Conservation (phyloP, 164 flowering plant species). For the Hamamelis virginiana region DNA sequence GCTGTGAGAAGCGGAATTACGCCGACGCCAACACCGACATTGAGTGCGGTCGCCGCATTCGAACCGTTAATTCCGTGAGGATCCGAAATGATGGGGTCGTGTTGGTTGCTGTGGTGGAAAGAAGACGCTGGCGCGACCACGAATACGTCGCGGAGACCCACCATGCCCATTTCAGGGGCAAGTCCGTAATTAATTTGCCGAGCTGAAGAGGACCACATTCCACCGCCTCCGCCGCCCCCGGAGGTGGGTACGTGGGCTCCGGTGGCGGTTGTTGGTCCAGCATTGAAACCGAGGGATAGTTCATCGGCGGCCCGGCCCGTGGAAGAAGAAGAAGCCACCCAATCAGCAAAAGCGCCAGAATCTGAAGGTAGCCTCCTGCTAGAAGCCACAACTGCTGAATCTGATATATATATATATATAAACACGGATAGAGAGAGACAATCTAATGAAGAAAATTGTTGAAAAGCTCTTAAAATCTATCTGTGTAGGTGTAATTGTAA, state of each 20-base stretch:
- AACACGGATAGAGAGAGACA: conserved; percentile 4
- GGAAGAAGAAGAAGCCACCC: conserved; percentile 67
- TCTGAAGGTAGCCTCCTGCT: conserved; percentile 59
- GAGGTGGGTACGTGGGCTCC: conserved; percentile 21
- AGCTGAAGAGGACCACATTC: conserved; percentile 29
- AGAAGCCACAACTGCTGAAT: conserved; percentile 73
- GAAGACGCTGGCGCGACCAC: conserved; percentile 68
- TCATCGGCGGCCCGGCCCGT: conserved; percentile 46
- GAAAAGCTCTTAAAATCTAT: conserved; percentile 8
- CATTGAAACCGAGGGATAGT: conserved; percentile 84
- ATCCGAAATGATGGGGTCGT: conserved; percentile 24
- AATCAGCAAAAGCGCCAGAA: conserved; percentile 78
- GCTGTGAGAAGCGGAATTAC: conserved; percentile 68
- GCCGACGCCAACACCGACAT: conserved; percentile 52
- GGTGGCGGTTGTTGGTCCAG: conserved; percentile 30
- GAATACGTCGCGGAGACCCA: conserved; percentile 63
- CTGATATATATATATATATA: background rate
- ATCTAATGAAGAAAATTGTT: background rate
- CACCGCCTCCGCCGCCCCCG: background rate
- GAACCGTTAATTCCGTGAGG: conserved; percentile 25
- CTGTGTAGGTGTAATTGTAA: conserved; percentile 14
- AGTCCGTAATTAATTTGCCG: conserved; percentile 48
- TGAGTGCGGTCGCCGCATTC: conserved; percentile 40
- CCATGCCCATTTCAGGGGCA: conserved; percentile 68
- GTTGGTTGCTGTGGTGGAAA: conserved; percentile 38